These are phyloP conservation scores for carrot (Daucus carota) DNA, from an alignment of 129 eudicot species.

Conservation along the genomic window DH1_v3.0 NC_030387.2:5007501-5008000, in stretches of 20 bases:
- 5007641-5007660: neutral
- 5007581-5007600: neutral
- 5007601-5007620: neutral
- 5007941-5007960: neutral
- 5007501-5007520: neutral
- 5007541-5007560: neutral
- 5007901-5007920: neutral
- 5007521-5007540: neutral
- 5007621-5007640: neutral
- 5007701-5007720: neutral
- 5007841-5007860: neutral
- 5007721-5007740: neutral
- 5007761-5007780: neutral
- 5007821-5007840: neutral
- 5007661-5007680: neutral
- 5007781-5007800: neutral
- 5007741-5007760: neutral
- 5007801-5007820: neutral
- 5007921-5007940: neutral
- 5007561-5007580: neutral
- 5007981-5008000: neutral
- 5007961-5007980: neutral
- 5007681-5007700: neutral
- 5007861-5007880: neutral
- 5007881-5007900: neutral